Base-by-base conservation (phyloP, 2,329 filamentous ascomycete species). In the Pseudocercospora fuligena region DNA sequence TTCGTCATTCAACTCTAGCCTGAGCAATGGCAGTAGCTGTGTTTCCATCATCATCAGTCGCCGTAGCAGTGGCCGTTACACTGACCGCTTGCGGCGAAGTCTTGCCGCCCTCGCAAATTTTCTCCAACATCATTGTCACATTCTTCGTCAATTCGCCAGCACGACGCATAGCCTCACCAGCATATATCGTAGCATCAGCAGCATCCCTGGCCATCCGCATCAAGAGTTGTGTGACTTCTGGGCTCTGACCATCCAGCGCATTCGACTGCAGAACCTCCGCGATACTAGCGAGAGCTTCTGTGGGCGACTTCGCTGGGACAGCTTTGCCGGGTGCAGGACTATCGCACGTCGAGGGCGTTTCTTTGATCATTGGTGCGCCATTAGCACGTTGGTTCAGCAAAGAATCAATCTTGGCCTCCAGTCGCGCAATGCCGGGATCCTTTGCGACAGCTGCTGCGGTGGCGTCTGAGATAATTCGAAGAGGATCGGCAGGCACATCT, bases 401-500 rank as follows among this genome's bases (percentile, higher is more conserved):
- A 19, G 58, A 56, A 21, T 66, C 64, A n/a, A 69, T 66, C 27
- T 66, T 69, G 12, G 67, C 61, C 49, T 69, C 67, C 8, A 69
- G 36, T 31, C 67, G 67, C 29, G 64, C 65, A 36, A 69, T 49
- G 3, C 54, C 53, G 21, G 66, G 66, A 60, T 67, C 66, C 58
- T 53, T 43, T 23, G 66, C 62, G 33, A 67, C 36, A 33, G 53
- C 62, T n/a, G 54, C 49, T 46, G 66, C 66, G n/a, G 62, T 57
- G 19, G 66, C 62, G 19, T 23, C 40, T 27, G 57, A 53, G 36
- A 65, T 60, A 19, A 65, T 53, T 19, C 46, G 43, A n/a, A 65
- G 47, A 31, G 47, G 43, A 53, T 56, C 33, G 21, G 14, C 36
- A 25, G 27, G 19, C n/a, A 14, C 47, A 8, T 29, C 31, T 27